A percentile compares a stretch with the other conserved stretches of the same genome.
Evolutionary conservation across 257 asterid genomes (phyloP).

Genomic region (Jaltomata sinuosa): DNA sequence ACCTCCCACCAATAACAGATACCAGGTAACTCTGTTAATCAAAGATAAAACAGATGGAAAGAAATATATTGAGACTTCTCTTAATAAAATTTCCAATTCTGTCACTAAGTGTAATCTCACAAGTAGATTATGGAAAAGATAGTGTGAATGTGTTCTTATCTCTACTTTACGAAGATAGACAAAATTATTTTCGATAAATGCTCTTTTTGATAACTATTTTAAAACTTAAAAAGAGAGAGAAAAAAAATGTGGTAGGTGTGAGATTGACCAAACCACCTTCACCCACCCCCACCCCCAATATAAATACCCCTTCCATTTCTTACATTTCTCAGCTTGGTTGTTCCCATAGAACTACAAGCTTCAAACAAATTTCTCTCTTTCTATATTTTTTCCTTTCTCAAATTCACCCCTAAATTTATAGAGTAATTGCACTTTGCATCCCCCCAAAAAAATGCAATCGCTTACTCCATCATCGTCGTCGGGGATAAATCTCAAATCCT

Average conservation of each 20-base stretch:
- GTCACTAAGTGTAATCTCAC: neutral
- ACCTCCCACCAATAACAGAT: too few species aligned
- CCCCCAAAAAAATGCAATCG: constrained; percentile 11
- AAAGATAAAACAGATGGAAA: too few species aligned
- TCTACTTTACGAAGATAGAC: rapidly evolving
- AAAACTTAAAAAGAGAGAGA: too few species aligned
- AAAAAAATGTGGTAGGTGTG: constrained; percentile 42
- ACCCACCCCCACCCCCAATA: constrained; percentile 3
- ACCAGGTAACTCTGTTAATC: too few species aligned
- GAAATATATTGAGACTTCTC: too few species aligned
- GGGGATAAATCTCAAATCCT: constrained; percentile 26
- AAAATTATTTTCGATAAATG: neutral
- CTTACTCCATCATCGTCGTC: constrained; percentile 22
- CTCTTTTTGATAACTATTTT: too few species aligned
- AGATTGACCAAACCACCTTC: constrained; percentile 36
- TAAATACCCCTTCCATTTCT: constrained; percentile 26
- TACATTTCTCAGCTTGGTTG: constrained; percentile 54
- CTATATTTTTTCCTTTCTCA: neutral
- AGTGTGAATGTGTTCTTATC: rapidly evolving
- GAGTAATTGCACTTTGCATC: neutral
- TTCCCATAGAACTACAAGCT: constrained; percentile 44
- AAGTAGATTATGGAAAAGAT: neutral
- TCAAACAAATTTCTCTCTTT: neutral
- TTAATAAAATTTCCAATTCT: too few species aligned
- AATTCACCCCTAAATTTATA: neutral